These are phyloP conservation scores for Pisolithus tinctorius DNA, from an alignment of 768 basidiomycete genomes.

Conservation along the genomic window DNA sequence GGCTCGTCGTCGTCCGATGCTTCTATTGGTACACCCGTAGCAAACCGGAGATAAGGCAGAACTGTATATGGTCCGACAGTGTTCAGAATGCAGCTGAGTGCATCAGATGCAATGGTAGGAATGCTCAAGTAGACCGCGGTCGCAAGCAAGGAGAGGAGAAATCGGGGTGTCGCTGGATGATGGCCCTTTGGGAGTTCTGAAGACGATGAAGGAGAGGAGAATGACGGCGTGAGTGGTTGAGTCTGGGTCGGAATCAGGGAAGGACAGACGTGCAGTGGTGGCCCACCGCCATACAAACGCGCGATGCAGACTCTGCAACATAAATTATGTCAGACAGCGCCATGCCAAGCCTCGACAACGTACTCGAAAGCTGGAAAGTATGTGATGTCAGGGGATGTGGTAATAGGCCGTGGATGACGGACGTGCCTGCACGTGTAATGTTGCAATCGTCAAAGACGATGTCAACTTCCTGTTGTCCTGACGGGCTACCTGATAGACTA, in stretches of 20 bases:
- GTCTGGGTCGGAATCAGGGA: conserved; percentile 56
- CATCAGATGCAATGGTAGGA: conserved; percentile 66
- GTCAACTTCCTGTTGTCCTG: conserved; percentile 50
- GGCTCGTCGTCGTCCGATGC: conserved; percentile 36
- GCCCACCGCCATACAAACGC: conserved; percentile 82
- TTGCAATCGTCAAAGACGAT: conserved; percentile 79
- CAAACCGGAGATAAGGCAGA: conserved; percentile 72
- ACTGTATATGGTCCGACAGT: conserved; percentile 79
- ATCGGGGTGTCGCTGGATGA: conserved; percentile 72
- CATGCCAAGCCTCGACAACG: conserved; percentile 25
- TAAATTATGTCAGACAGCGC: conserved; percentile 8
- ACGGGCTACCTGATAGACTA: conserved; percentile 12
- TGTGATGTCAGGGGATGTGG: conserved; percentile 8
- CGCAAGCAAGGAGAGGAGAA: conserved; percentile 82
- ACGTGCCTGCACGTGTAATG: conserved; percentile 75
- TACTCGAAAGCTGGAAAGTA: conserved; percentile 74
- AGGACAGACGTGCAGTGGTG: conserved; percentile 61
- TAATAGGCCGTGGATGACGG: conserved; percentile 13
- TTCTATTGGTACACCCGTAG: conserved; percentile 63
- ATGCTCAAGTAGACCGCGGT: conserved; percentile 84
- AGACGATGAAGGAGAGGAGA: conserved; percentile 29
- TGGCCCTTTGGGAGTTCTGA: conserved; percentile 39
- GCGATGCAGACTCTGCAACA: conserved; percentile 69
- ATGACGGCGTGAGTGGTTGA: conserved; percentile 69
- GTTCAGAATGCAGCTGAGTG: conserved; percentile 60